phyloP scores from a whole-genome alignment of 441 rosid genomes.

The Bruguiera hainesii region DNA sequence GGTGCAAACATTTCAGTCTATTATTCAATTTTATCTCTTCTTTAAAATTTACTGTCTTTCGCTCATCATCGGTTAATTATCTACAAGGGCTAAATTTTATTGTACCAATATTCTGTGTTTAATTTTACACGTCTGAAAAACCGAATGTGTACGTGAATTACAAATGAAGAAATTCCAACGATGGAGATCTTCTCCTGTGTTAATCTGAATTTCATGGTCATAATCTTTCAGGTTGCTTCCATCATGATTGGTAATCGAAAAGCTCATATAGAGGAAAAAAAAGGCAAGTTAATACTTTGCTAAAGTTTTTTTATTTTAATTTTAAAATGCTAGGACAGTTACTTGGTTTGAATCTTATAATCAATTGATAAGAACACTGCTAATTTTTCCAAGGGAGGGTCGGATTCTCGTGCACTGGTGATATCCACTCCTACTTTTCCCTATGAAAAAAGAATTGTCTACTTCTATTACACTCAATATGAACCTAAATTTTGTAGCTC shows the following conservation, averaged over 20 bases:
- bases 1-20: too few species aligned
- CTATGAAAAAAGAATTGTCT: neutral
- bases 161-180: neutral
- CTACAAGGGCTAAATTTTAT: too few species aligned
- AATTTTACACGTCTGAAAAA: too few species aligned
- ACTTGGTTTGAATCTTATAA: too few species aligned
- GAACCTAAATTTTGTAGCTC: neutral
- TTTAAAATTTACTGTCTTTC: too few species aligned
- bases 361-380: too few species aligned
- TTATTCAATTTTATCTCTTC: too few species aligned
- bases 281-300: conserved; percentile 41
- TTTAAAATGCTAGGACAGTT: too few species aligned
- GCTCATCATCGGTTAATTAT: too few species aligned
- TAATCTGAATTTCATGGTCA: conserved; percentile 7
- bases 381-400: neutral
- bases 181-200: neutral
- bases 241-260: conserved; percentile 46
- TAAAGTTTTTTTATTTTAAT: neutral
- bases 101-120: too few species aligned
- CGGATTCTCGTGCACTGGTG: too few species aligned
- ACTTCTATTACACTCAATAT: neutral
- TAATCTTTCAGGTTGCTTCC: conserved; percentile 43
- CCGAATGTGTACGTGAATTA: neutral
- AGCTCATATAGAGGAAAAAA: conserved; percentile 63
- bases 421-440: neutral